These are phyloP conservation scores for Ananas comosus DNA, from an alignment of 176 grass and related monocot species.

Conservation along the genomic window DNA sequence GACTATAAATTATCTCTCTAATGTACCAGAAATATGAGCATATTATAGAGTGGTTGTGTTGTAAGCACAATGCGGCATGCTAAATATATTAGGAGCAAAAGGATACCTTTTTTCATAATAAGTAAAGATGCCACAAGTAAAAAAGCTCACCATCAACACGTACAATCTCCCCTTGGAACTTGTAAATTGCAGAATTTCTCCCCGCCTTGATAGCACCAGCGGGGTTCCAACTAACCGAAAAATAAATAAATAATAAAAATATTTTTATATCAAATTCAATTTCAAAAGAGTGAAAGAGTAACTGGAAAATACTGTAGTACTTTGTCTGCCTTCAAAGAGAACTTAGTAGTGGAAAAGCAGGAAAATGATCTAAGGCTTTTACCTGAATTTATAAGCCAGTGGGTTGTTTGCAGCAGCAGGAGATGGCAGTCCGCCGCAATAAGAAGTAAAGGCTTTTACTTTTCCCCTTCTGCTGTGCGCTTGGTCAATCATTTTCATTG, in stretches of 20 bases:
- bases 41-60: no score
- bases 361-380: background rate
- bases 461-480: slow-evolving; percentile 57
- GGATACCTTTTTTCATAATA: background rate
- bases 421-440: slow-evolving; percentile 90
- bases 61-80: no score
- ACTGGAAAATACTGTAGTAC: no score
- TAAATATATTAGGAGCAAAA: no score
- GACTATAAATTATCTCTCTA: background rate
- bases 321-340: no score
- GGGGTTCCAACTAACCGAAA: slow-evolving; percentile 75
- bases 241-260: background rate
- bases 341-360: no score
- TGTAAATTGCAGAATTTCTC: slow-evolving; percentile 77
- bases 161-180: slow-evolving; percentile 59
- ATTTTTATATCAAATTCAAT: background rate
- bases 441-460: slow-evolving; percentile 85
- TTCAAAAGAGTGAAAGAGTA: no score
- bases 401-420: slow-evolving; percentile 91
- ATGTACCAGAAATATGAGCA: no score
- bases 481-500: slow-evolving; percentile 98
- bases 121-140: slow-evolving; percentile 8
- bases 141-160: slow-evolving; percentile 61
- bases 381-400: slow-evolving; percentile 95
- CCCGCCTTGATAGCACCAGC: slow-evolving; percentile 63